Conservation (phyloP, 306 rosid species). For the Abrus precatorius region DNA sequence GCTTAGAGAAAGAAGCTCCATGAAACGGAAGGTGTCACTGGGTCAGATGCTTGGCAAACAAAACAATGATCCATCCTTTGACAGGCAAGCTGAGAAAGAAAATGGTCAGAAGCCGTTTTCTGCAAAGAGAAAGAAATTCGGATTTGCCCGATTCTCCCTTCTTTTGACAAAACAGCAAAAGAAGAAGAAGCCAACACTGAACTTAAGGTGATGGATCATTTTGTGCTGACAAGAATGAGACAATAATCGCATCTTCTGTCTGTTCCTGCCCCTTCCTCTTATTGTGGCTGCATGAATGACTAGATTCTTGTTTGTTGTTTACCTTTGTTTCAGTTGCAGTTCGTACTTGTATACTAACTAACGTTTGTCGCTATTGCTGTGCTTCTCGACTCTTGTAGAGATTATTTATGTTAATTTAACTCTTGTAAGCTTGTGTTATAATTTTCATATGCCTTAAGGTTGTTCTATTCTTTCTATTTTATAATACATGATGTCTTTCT, state of each 20-base stretch:
- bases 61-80: conserved; percentile 58
- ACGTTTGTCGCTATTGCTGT: background rate
- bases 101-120: conserved; percentile 61
- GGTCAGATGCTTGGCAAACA: conserved; percentile 91
- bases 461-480: background rate
- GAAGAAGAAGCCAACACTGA: conserved; percentile 75
- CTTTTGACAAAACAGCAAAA: conserved; percentile 76
- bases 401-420: conserved; percentile 31
- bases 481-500: no score
- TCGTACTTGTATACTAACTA: conserved; percentile 33
- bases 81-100: conserved; percentile 65
- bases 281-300: conserved; percentile 16
- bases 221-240: conserved; percentile 38
- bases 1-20: conserved; percentile 54
- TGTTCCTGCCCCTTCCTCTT: background rate
- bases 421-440: conserved; percentile 30
- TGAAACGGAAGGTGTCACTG: conserved; percentile 76
- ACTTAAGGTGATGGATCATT: conserved; percentile 66
- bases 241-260: conserved; percentile 19
- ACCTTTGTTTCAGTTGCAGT: conserved; percentile 6
- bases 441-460: conserved; percentile 2
- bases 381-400: conserved; percentile 32
- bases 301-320: conserved; percentile 42
- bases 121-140: conserved; percentile 88
- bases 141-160: conserved; percentile 78